Base-by-base conservation (phyloP, 2,329 filamentous ascomycete genomes). In the Neoarthrinium moseri region DNA sequence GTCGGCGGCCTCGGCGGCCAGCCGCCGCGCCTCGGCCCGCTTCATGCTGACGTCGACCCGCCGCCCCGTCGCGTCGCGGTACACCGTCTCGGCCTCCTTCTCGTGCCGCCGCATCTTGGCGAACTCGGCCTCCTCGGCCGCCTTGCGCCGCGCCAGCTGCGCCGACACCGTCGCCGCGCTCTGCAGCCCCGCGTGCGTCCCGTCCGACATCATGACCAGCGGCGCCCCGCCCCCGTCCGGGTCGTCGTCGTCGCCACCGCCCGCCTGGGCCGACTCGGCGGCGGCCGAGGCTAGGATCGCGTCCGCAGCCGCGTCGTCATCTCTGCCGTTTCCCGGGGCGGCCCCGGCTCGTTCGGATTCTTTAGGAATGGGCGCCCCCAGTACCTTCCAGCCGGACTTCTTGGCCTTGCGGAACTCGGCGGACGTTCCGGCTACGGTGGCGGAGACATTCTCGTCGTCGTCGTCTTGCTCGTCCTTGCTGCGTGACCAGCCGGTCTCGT, bases 31-130 rank as follows among this genome's bases (percentile, higher is more conserved):
- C 65, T 96, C 91, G 17, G 90, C 91, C 20, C 91, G 81, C 66
- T 89, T 90, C 87, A 96, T 89, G 15, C 86, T 84, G 20, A 97
- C 81, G 60, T 99, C 95, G 52, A 99, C 91, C 45, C 95, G 85
- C n/a, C 91, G 81, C 11, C 94, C 94, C 3, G 88, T 94, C 10
- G 95, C 94, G 68, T 99, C 94, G 57, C 94, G 87, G 65, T 97
- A 96, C 20, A 96, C 91, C 0, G 92, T 95, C 68, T 96, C 90
- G 57, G 86, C 79, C 24, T 80, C 79, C 47, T 73, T 74, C 26
- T 67, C 62, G 32, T 47, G 34, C 24, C 27, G 54, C 15, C 43
- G 55, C 26, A 51, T 49, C n/a, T 55, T 53, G 15, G 56, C 62
- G 55, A 45, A 52, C 49, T 75, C 70, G 57, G 78, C 80, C 20